Evolutionary conservation across 176 grass and related monocot genomes (phyloP), one percentile per base, ranked within the genome.

Genomic region (Avena atlantica): DNA sequence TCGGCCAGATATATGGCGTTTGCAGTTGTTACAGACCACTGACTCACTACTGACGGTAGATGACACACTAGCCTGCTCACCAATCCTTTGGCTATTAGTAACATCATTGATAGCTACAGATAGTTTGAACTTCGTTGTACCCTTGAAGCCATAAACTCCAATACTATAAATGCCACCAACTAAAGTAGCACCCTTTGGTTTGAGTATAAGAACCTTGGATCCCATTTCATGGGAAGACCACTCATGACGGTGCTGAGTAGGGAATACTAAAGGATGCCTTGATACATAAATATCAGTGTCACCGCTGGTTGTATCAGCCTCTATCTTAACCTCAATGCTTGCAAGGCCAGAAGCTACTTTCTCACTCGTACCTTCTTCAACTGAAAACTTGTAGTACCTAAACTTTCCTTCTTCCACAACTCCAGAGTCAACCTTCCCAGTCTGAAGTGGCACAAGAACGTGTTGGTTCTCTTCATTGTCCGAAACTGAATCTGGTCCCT

Each of bases 171-270:
- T 83, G 72, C 97, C 97, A 31, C 44, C 73, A 31, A 87, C 68
- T 10, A 83, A 81, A 84, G 44, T 94, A 58, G 72, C 52, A 83
- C 93, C 94, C 66, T 66, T 91, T 44, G 91, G 90, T 79, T 83
- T 99, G 69, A 96, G 67, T 59, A 96, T 85, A 77, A 99, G 88
- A 91, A 88, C 80, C 84, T 99, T 99, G 21, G 92, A 96, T 80
- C 97, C 97, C 73, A 90, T 91, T 81, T 96, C 97, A 92, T 99
- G 90, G 60, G 93, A 96, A 74, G 97, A 94, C 97, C 94, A 99
- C 66, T 99, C 97, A 87, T 99, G 97, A 65, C 81, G 89, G 70
- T 99, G 94, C 79, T 99, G 97, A 55, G 97, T 96, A 24, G 97
- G 97, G 80, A 99, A 99, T 87, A 99, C 89, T 77, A 99, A 91